Percentiles rank a stretch among this genome's conserved stretches.
These are phyloP conservation scores for Afroboletus lepidellus DNA, from an alignment of 1,284 basidiomycete genomes.

Conservation along the genomic window DNA sequence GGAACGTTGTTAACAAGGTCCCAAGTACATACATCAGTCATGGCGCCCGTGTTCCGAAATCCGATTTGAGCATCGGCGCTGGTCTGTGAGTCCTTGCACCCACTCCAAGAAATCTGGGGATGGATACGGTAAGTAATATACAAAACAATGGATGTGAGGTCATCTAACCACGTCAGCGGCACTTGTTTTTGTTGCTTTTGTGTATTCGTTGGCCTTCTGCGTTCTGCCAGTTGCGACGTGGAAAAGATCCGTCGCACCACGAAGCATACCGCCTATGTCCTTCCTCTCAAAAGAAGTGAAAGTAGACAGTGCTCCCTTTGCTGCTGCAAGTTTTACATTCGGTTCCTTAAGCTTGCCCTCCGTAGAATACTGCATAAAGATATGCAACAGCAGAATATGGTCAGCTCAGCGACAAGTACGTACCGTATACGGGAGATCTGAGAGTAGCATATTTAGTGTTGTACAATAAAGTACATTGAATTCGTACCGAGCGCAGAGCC, in stretches of 20 bases:
- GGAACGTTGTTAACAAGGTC: neutral
- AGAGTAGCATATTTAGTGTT: conserved; percentile 5
- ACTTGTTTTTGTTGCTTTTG: conserved; percentile 73
- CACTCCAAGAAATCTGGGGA: conserved; percentile 73
- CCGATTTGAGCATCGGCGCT: conserved; percentile 86
- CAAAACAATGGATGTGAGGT: conserved; percentile 9
- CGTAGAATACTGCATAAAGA: conserved; percentile 71
- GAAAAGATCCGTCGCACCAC: conserved; percentile 40
- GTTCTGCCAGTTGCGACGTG: conserved; percentile 41
- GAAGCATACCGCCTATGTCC: conserved; percentile 74
- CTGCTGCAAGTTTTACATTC: conserved; percentile 77
- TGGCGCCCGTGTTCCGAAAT: conserved; percentile 84
- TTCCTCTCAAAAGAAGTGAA: conserved; percentile 71
- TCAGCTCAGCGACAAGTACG: conserved; percentile 15
- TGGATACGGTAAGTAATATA: neutral
- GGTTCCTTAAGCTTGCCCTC: conserved; percentile 94
- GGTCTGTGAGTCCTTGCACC: conserved; percentile 92
- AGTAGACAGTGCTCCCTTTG: conserved; percentile 69
- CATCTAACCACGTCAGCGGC: conserved; percentile 62
- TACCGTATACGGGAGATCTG: conserved; percentile 63
- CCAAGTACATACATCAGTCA: conserved; percentile 64
- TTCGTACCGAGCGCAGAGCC: conserved; percentile 60
- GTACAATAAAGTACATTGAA: neutral
- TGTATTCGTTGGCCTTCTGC: conserved; percentile 60
- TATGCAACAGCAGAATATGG: neutral